phyloP scores from a whole-genome alignment of 495 filamentous ascomycete species.

The Sporormia fimetaria region DNA sequence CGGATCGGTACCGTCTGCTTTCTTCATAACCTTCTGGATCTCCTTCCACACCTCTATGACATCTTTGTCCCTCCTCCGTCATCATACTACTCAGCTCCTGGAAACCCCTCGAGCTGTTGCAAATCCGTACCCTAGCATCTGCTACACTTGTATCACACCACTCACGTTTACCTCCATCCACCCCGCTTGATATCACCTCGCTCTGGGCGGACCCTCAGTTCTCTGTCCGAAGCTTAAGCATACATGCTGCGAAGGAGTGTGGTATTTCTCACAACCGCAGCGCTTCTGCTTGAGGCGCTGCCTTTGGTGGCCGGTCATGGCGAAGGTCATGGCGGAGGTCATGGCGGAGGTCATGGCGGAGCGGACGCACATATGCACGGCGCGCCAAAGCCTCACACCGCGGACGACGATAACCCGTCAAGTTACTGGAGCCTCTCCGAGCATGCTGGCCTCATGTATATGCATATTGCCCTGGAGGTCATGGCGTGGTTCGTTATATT shows the following conservation, averaged over 20 bases:
- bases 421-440: constrained; percentile 71
- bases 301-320: constrained; percentile 30
- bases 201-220: too few species aligned
- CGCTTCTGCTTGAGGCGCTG: constrained; percentile 30
- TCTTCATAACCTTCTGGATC: too few species aligned
- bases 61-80: too few species aligned
- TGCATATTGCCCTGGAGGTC: constrained; percentile 71
- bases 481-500: constrained; percentile 74
- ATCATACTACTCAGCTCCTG: too few species aligned
- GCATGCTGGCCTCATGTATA: constrained; percentile 54
- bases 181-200: too few species aligned
- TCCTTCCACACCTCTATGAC: too few species aligned
- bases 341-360: constrained; percentile 1
- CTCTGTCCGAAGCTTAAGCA: too few species aligned
- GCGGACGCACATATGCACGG: constrained; percentile 13
- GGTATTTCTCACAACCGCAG: constrained; percentile 22
- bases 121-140: too few species aligned
- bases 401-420: constrained; percentile 3
- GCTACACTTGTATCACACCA: too few species aligned
- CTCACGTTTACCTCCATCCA: too few species aligned
- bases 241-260: constrained; percentile 21
- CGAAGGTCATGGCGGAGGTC: constrained; percentile 23
- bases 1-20: too few species aligned
- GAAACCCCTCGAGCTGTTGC: too few species aligned
- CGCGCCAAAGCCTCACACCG: constrained; percentile 4